phyloP scores from a whole-genome alignment of 2,329 filamentous ascomycete genomes.

The Capronia coronata region DNA sequence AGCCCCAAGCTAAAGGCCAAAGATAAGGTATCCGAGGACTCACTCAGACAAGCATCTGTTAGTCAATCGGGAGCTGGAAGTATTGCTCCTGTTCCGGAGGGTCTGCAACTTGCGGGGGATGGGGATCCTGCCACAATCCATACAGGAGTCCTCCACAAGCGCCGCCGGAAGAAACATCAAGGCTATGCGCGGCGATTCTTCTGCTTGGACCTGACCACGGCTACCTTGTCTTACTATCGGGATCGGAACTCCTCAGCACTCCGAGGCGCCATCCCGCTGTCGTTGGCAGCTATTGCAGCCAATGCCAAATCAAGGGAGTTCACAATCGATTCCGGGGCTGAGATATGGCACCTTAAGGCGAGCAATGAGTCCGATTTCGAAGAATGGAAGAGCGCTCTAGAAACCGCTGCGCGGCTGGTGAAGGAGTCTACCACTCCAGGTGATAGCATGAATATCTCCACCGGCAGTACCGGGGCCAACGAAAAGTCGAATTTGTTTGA shows the following conservation, averaged over 20 bases:
- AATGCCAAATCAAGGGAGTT: constrained; percentile 86
- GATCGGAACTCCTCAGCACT: constrained; percentile 88
- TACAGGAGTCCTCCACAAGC: constrained; percentile 79
- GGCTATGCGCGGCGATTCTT: constrained; percentile 92
- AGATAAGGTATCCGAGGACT: constrained; percentile 46
- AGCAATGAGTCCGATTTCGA: constrained; percentile 76
- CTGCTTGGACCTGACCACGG: constrained; percentile 88
- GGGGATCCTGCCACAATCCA: constrained; percentile 53
- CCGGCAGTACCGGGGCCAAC: constrained; percentile 23
- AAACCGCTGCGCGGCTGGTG: constrained; percentile 63
- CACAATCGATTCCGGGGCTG: constrained; percentile 91
- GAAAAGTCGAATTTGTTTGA: constrained; percentile 47
- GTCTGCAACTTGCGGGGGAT: constrained; percentile 8
- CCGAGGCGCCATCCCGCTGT: constrained; percentile 84
- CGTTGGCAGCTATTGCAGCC: constrained; percentile 81
- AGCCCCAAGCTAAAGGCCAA: constrained; percentile 40
- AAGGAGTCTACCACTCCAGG: constrained; percentile 30
- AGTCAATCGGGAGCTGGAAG: constrained; percentile 13
- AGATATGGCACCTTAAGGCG: constrained; percentile 91
- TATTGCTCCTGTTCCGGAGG: constrained; percentile 11
- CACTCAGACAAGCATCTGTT: constrained; percentile 37
- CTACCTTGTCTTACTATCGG: constrained; percentile 92
- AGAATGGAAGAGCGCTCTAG: constrained; percentile 79
- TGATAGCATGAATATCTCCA: constrained; percentile 32
- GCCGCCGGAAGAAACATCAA: constrained; percentile 86